phyloP scores from a whole-genome alignment of 345 rosid genomes.

The Psidium friedrichsthalianum region DNA sequence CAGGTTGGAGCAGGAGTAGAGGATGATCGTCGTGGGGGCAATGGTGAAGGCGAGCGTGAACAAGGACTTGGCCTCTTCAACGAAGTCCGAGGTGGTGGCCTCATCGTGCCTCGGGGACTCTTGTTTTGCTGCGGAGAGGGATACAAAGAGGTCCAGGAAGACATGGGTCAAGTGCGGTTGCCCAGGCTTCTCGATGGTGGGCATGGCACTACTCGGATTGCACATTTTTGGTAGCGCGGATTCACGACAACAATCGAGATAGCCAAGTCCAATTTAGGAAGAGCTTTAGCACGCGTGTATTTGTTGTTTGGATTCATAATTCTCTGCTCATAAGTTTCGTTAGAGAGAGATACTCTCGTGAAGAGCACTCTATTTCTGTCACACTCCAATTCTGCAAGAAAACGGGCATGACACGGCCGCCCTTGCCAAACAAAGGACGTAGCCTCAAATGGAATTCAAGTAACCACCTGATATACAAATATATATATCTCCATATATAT shows the following conservation, averaged over 20 bases:
- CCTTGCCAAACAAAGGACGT: too few species aligned
- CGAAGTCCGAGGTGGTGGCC: slow-evolving; percentile 8
- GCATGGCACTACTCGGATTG: slow-evolving; percentile 20
- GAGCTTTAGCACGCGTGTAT: too few species aligned
- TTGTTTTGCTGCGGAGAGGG: slow-evolving; percentile 11
- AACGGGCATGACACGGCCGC: too few species aligned
- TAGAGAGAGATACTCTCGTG: slow-evolving; percentile 34
- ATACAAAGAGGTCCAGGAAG: slow-evolving; percentile 22
- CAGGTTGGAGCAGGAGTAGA: slow-evolving; percentile 72
- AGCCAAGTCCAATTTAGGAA: too few species aligned
- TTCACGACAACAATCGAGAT: neutral
- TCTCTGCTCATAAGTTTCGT: neutral
- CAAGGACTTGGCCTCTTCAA: slow-evolving; percentile 55
- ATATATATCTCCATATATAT: too few species aligned
- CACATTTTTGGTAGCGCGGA: slow-evolving; percentile 21
- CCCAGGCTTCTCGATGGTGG: slow-evolving; percentile 1
- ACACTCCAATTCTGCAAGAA: too few species aligned
- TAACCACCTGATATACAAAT: too few species aligned
- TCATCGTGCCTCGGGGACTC: neutral
- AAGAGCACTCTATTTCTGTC: slow-evolving; percentile 25
- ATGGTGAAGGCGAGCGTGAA: slow-evolving; percentile 72
- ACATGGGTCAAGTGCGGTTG: slow-evolving; percentile 14
- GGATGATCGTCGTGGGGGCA: slow-evolving; percentile 62
- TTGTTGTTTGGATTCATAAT: neutral
- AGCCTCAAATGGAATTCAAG: too few species aligned